Conservation (phyloP, 805 yeast genomes). For the Hanseniaspora thailandica region DNA sequence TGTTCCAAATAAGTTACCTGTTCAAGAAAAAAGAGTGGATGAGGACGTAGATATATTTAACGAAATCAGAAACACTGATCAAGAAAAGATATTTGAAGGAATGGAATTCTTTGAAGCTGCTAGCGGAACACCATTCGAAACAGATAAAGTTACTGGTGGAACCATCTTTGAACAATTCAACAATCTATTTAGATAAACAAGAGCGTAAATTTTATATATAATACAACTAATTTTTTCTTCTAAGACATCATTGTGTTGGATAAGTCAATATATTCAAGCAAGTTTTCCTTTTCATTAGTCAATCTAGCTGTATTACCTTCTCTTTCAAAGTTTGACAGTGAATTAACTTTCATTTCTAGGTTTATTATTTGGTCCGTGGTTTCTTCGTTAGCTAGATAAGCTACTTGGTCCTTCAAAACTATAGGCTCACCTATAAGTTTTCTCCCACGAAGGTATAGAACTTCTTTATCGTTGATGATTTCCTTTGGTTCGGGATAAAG, state of each 20-base stretch:
- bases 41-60: background rate
- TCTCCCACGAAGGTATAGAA: constrained; percentile 29
- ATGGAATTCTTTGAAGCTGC: constrained; percentile 5
- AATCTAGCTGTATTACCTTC: constrained; percentile 29
- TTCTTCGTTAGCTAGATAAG: constrained; percentile 18
- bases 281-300: constrained; percentile 23
- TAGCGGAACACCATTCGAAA: background rate
- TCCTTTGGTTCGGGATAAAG: constrained; percentile 4
- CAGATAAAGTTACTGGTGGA: background rate
- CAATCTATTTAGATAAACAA: background rate
- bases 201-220: background rate
- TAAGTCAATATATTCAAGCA: constrained; percentile 23
- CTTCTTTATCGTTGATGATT: constrained; percentile 1
- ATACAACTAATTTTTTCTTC: no score
- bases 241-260: constrained; percentile 18
- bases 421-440: constrained; percentile 26
- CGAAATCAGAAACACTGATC: background rate
- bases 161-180: constrained; percentile 13
- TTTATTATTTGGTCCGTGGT: background rate
- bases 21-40: background rate
- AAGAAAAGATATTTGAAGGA: background rate
- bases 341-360: background rate
- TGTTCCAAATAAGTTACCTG: background rate
- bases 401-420: constrained; percentile 16
- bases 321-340: constrained; percentile 29